phyloP scores from a whole-genome alignment of 306 rosid genomes.

The Dryas drummondii region DNA sequence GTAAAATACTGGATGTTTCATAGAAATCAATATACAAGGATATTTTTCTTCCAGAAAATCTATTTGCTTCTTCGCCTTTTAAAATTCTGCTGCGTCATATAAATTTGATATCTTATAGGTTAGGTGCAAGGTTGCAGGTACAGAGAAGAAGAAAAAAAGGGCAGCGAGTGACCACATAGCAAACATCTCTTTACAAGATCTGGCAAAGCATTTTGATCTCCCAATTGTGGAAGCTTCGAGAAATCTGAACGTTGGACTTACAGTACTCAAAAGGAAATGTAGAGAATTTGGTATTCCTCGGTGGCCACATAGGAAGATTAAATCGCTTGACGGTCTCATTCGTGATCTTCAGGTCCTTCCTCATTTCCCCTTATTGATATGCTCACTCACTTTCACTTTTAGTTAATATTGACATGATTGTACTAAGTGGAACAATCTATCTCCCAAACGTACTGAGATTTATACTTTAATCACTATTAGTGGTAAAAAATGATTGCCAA shows the following conservation, averaged over 20 bases:
- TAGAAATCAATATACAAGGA: neutral
- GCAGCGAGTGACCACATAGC: slow-evolving; percentile 67
- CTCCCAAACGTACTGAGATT: neutral
- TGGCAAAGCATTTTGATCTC: slow-evolving; percentile 73
- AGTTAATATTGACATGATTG: neutral
- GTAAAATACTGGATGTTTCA: neutral
- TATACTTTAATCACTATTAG: neutral
- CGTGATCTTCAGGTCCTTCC: slow-evolving; percentile 78
- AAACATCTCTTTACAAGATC: slow-evolving; percentile 63
- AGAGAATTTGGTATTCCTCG: slow-evolving; percentile 92
- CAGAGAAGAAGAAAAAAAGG: slow-evolving; percentile 64
- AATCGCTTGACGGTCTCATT: slow-evolving; percentile 85
- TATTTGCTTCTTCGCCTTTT: slow-evolving; percentile 1
- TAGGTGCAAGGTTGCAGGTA: slow-evolving; percentile 46
- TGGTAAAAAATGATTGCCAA: neutral
- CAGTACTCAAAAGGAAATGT: slow-evolving; percentile 85
- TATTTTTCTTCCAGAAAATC: neutral
- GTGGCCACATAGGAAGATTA: slow-evolving; percentile 96
- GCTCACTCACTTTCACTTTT: neutral
- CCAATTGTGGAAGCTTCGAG: slow-evolving; percentile 86
- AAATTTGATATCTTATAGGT: slow-evolving; percentile 40
- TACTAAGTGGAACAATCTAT: neutral
- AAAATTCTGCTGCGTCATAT: slow-evolving; percentile 20
- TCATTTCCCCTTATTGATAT: slow-evolving; percentile 13
- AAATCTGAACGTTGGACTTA: slow-evolving; percentile 72